These are phyloP conservation scores for Pyrenophora tritici-repentis DNA, from an alignment of 2,329 filamentous ascomycete species.

Conservation along the genomic window DNA sequence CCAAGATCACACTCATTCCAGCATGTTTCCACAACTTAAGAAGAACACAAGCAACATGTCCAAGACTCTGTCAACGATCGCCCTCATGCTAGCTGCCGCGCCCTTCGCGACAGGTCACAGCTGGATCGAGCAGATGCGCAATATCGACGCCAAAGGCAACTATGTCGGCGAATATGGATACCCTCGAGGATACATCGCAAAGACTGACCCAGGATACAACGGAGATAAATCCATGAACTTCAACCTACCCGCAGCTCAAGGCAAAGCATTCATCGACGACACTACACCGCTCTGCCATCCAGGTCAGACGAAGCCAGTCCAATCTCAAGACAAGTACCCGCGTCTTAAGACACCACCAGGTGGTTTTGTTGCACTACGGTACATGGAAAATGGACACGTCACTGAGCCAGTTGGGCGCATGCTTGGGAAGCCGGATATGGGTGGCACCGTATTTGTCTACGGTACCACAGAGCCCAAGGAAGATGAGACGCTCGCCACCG, in stretches of 20 bases:
- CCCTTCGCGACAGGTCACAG: slow-evolving; percentile 60
- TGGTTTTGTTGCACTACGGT: slow-evolving; percentile 55
- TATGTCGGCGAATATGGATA: slow-evolving; percentile 75
- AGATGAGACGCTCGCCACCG: slow-evolving; percentile 63
- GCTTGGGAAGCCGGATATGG: slow-evolving; percentile 50
- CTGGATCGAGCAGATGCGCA: slow-evolving; percentile 79
- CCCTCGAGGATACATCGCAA: slow-evolving; percentile 70
- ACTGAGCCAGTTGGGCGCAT: slow-evolving; percentile 46
- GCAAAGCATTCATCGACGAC: slow-evolving; percentile 52
- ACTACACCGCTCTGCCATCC: slow-evolving; percentile 67
- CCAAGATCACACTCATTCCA: slow-evolving; percentile 2
- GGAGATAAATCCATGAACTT: slow-evolving; percentile 60
- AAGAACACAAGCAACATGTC: slow-evolving; percentile 24
- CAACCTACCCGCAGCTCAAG: slow-evolving; percentile 59
- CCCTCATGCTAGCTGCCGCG: slow-evolving; percentile 26
- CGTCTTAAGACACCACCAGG: slow-evolving; percentile 63
- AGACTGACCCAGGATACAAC: slow-evolving; percentile 60
- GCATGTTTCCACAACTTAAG: slow-evolving; percentile 1
- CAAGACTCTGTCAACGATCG: slow-evolving; percentile 14
- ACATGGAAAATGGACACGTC: slow-evolving; percentile 58
- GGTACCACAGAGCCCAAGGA: slow-evolving; percentile 54
- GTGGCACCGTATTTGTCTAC: slow-evolving; percentile 55
- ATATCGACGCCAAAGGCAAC: slow-evolving; percentile 73
- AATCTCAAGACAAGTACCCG: slow-evolving; percentile 61
- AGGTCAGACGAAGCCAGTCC: slow-evolving; percentile 61